Base-by-base conservation (phyloP, 2,329 filamentous ascomycete genomes). In the Ophioceras dolichostomum region DNA sequence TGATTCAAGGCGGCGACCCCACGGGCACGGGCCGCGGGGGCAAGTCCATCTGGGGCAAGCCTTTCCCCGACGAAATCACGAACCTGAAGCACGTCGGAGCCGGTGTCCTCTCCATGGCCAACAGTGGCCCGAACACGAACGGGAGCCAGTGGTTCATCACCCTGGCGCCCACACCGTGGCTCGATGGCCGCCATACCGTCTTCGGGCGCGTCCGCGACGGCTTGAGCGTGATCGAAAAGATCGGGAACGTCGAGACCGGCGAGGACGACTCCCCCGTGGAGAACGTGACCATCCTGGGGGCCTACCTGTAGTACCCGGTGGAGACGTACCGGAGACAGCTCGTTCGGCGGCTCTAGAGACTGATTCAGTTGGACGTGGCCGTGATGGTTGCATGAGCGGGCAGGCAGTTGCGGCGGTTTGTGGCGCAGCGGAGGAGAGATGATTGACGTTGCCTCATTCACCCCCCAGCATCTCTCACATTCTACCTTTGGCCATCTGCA, bases 131-230 rank as follows among this genome's bases (percentile, higher is more conserved):
- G 8, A 77, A 96, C 58, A 94, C 89, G 26, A 96, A 96, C 58
- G 89, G 89, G 17, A 85, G 77, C 41, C 91, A 96, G 61, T 98
- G 96, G 61, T 96, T 96, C 56, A 78, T 98, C 47, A 96, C 91
- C 0, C 68, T 96, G 24, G 89, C 87, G 7, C 89, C 89, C 4
- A 89, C 91, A 13, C 91, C 91, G 1, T 96, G 89, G 89, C 62
- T 98, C 41, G 91, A 98, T 60, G 87, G 88, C 17, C 95, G 94
- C 60, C 89, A 98, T 58, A 94, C 88, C 10, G 93, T 98, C 47
- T 98, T 98, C 55, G 91, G 91, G 1, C 67, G 89, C 38, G 87
- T 98, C 28, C 88, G 83, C 64, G 73, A 62, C 38, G 91, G 91
- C 0, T 76, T 96, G 71, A 67, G 72, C 39, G 69, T 89, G n/a